Percentiles rank a stretch among this genome's conserved stretches.
Conservation (phyloP, 2,329 filamentous ascomycete species). For the Emmonsiellopsis sp. region DNA sequence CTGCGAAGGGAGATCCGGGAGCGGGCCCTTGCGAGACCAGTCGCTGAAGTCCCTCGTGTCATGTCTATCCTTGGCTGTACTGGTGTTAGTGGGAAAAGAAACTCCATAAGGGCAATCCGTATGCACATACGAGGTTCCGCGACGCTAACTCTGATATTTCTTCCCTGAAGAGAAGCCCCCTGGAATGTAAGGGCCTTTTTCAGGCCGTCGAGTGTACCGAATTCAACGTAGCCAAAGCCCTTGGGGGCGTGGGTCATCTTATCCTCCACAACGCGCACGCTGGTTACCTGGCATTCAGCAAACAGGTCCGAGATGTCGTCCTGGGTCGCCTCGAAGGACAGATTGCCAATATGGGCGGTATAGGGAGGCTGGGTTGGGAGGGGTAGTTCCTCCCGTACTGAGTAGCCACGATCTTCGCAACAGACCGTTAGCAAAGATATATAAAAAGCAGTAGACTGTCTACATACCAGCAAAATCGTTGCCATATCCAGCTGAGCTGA, state of each 20-base stretch:
- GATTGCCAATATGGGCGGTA: slow-evolving; percentile 91
- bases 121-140: slow-evolving; percentile 83
- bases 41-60: slow-evolving; percentile 76
- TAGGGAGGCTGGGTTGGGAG: slow-evolving; percentile 88
- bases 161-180: slow-evolving; percentile 73
- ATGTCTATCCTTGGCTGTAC: slow-evolving; percentile 71
- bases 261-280: slow-evolving; percentile 93
- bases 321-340: slow-evolving; percentile 86
- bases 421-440: slow-evolving; percentile 11
- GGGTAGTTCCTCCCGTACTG: slow-evolving; percentile 60
- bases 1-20: slow-evolving; percentile 60
- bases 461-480: slow-evolving; percentile 27
- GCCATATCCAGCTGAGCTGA: slow-evolving; percentile 33
- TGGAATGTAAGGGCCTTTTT: slow-evolving; percentile 83
- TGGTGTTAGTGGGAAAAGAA: background rate
- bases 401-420: slow-evolving; percentile 28
- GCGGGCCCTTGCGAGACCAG: slow-evolving; percentile 88
- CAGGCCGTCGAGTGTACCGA: slow-evolving; percentile 74
- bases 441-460: background rate
- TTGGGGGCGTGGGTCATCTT: slow-evolving; percentile 89
- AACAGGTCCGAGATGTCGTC: slow-evolving; percentile 83
- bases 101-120: background rate
- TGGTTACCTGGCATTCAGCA: slow-evolving; percentile 72
- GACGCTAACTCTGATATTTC: slow-evolving; percentile 86
- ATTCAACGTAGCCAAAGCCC: slow-evolving; percentile 97